Percentiles rank a stretch among this genome's conserved stretches.
These are phyloP conservation scores for Agaricus subrufescens DNA, from an alignment of 768 basidiomycete genomes.

Conservation along the genomic window DNA sequence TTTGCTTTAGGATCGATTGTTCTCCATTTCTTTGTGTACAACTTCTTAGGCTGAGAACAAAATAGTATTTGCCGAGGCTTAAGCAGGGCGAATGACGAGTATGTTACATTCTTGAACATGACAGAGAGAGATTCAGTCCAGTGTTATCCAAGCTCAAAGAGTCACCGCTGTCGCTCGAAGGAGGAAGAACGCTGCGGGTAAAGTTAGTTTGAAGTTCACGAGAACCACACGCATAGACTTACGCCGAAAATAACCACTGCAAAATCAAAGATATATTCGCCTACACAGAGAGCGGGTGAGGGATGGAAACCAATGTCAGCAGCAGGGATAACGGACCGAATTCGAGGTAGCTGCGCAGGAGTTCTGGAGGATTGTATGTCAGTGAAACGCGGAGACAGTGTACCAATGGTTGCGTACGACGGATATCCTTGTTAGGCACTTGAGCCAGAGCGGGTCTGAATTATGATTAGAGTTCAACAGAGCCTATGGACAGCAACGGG, in stretches of 20 bases:
- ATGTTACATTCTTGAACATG: slow-evolving; percentile 1
- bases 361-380: slow-evolving; percentile 36
- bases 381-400: not conserved
- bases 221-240: slow-evolving; percentile 22
- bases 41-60: slow-evolving; percentile 71
- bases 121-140: not conserved
- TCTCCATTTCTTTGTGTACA: slow-evolving; percentile 97
- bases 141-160: not conserved
- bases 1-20: slow-evolving; percentile 94
- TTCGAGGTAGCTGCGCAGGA: slow-evolving; percentile 77
- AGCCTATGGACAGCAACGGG: not conserved
- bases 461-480: not conserved
- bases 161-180: slow-evolving; percentile 56
- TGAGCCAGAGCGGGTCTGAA: slow-evolving; percentile 65
- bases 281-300: slow-evolving; percentile 28
- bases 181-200: slow-evolving; percentile 57
- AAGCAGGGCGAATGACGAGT: slow-evolving; percentile 1
- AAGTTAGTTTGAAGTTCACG: not conserved
- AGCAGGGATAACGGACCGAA: slow-evolving; percentile 43
- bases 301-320: slow-evolving; percentile 1
- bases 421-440: slow-evolving; percentile 85
- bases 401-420: slow-evolving; percentile 50
- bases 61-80: slow-evolving; percentile 4
- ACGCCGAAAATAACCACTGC: slow-evolving; percentile 82
- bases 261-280: slow-evolving; percentile 86